A percentile compares a stretch with the other conserved stretches of the same genome.
Conservation (phyloP, 352 stramenopile genomes). For the Pythium plurisporium region DNA sequence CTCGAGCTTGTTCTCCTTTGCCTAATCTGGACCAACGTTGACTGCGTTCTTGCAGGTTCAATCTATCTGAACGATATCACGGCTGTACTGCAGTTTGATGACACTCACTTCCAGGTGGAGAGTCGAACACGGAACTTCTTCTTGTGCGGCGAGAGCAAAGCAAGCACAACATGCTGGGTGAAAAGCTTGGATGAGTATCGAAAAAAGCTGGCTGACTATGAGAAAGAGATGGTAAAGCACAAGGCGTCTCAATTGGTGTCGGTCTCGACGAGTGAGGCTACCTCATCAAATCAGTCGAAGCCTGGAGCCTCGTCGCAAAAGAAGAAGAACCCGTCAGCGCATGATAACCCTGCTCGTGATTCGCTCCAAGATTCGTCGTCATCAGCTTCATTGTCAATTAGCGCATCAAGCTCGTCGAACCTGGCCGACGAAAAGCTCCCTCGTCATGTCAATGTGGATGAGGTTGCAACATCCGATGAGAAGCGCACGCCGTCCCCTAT, state of each 20-base stretch:
- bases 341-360: slow-evolving; percentile 14
- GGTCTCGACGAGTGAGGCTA: not conserved
- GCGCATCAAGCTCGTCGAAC: slow-evolving; percentile 21
- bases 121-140: slow-evolving; percentile 83
- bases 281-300: slow-evolving; percentile 6
- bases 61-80: slow-evolving; percentile 87
- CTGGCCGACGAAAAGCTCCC: slow-evolving; percentile 15
- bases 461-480: slow-evolving; percentile 14
- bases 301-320: not conserved
- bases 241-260: not conserved
- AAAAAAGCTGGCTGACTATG: slow-evolving; percentile 59
- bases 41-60: slow-evolving; percentile 34
- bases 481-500: slow-evolving; percentile 29
- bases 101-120: slow-evolving; percentile 84
- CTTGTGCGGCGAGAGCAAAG: slow-evolving; percentile 80
- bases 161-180: slow-evolving; percentile 73
- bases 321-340: slow-evolving; percentile 24
- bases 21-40: not conserved
- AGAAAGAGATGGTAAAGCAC: slow-evolving; percentile 52
- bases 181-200: slow-evolving; percentile 79
- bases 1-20: not conserved
- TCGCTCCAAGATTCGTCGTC: slow-evolving; percentile 18
- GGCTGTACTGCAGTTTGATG: slow-evolving; percentile 80
- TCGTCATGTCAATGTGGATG: slow-evolving; percentile 7
- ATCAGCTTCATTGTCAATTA: slow-evolving; percentile 5